Evolutionary conservation across 2,329 filamentous ascomycete species (phyloP).

Genomic region (Bertia moriformis): DNA sequence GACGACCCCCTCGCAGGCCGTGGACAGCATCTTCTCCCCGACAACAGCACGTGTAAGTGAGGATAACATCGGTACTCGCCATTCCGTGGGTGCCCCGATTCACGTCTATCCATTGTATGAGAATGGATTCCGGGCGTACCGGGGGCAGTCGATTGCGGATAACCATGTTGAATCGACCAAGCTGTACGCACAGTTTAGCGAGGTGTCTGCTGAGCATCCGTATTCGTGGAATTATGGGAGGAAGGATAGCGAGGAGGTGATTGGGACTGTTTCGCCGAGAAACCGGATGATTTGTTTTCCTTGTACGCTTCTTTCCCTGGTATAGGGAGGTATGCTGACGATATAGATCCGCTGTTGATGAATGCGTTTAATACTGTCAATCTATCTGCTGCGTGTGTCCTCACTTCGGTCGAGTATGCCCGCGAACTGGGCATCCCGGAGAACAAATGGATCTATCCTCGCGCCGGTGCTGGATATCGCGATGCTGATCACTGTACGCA

Average conservation of each 20-base stretch:
- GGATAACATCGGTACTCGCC: too few relatives aligned
- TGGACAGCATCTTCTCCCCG: constrained; percentile 29
- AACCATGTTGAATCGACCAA: constrained; percentile 44
- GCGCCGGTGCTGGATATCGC: constrained; percentile 47
- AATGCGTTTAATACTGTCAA: constrained; percentile 61
- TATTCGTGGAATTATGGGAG: constrained; percentile 42
- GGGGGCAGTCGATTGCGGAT: constrained; percentile 32
- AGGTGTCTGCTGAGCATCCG: constrained; percentile 33
- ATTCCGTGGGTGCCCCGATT: constrained; percentile 46
- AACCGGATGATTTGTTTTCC: constrained; percentile 58
- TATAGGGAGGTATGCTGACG: constrained; percentile 5
- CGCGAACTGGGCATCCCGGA: constrained; percentile 34
- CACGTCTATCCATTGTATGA: constrained; percentile 57
- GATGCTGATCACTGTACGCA: constrained; percentile 37
- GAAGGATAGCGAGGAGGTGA: constrained; percentile 26
- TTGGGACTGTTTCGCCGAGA: constrained; percentile 34
- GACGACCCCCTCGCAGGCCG: constrained; percentile 29
- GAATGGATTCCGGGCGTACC: constrained; percentile 42
- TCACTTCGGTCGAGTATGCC: constrained; percentile 43
- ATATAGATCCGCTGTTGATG: constrained; percentile 51
- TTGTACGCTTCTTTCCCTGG: constrained; percentile 26
- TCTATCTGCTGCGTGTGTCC: constrained; percentile 40
- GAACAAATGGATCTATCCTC: constrained; percentile 45
- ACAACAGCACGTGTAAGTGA: constrained; percentile 31
- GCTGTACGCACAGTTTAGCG: constrained; percentile 46